These are phyloP conservation scores for Cerioporus squamosus DNA, from an alignment of 1,284 basidiomycete genomes.

Conservation along the genomic window DNA sequence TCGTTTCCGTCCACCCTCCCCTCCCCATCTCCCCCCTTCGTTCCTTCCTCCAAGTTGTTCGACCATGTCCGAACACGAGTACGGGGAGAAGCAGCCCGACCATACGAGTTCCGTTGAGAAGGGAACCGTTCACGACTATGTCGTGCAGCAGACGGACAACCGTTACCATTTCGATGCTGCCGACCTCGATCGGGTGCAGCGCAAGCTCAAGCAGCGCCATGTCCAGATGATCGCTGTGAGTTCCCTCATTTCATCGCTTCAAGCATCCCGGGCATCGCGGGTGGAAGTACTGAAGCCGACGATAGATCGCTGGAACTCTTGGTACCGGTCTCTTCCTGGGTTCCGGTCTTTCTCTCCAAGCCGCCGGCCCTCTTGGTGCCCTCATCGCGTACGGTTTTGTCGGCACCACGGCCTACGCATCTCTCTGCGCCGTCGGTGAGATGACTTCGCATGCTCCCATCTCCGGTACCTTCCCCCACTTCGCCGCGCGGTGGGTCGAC, in stretches of 20 bases:
- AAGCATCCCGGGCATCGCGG: too few relatives aligned
- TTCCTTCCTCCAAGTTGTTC: background rate
- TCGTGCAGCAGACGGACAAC: slow-evolving; percentile 29
- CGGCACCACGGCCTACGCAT: slow-evolving; percentile 66
- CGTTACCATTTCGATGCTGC: slow-evolving; percentile 51
- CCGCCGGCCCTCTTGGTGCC: slow-evolving; percentile 64
- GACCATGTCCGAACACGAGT: slow-evolving; percentile 19
- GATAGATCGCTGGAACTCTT: slow-evolving; percentile 71
- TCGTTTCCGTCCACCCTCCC: slow-evolving; percentile 1
- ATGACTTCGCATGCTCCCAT: slow-evolving; percentile 76
- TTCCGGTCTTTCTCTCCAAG: slow-evolving; percentile 63
- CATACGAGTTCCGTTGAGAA: slow-evolving; percentile 34
- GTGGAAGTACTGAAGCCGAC: background rate
- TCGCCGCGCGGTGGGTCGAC: slow-evolving; percentile 75
- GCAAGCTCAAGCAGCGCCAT: slow-evolving; percentile 70
- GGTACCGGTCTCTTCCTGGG: slow-evolving; percentile 86
- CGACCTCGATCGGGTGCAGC: slow-evolving; percentile 65
- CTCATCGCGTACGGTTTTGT: slow-evolving; percentile 65
- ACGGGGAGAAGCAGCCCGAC: slow-evolving; percentile 25
- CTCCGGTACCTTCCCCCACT: slow-evolving; percentile 77
- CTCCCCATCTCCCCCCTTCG: background rate
- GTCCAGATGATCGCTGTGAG: slow-evolving; percentile 63
- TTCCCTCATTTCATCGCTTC: background rate
- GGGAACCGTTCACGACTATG: slow-evolving; percentile 33
- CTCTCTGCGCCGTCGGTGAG: slow-evolving; percentile 68